Conservation (phyloP, 345 rosid species). For the Camelina laxa region DNA sequence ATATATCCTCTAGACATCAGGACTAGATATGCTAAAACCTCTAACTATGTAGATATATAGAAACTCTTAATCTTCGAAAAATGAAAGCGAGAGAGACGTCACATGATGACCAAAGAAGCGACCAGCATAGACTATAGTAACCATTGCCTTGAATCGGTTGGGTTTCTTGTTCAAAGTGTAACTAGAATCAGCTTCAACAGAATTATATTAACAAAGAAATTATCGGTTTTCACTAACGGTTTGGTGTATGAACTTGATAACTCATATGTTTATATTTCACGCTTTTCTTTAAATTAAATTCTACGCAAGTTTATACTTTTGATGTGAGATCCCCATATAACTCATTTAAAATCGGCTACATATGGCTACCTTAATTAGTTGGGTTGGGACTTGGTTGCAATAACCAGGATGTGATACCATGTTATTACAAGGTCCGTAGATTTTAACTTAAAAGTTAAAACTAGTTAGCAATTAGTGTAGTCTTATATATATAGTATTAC, state of each 20-base stretch:
- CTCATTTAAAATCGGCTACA: neutral
- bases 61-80: neutral
- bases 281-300: neutral
- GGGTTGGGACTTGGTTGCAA: too few species aligned
- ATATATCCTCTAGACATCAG: conserved; percentile 8
- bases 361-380: neutral
- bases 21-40: neutral
- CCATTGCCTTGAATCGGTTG: neutral
- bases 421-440: neutral
- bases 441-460: too few species aligned
- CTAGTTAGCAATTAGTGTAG: neutral
- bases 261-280: neutral
- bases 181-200: neutral
- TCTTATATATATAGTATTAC: too few species aligned
- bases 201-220: neutral
- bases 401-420: too few species aligned
- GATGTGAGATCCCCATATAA: neutral
- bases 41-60: neutral
- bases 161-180: neutral
- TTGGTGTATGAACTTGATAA: neutral
- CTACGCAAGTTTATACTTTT: neutral
- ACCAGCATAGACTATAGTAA: neutral
- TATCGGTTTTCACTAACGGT: neutral
- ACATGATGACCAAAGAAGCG: conserved; percentile 1
- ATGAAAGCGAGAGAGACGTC: neutral